These are phyloP conservation scores for Phalaenopsis hybrid DNA, from an alignment of 116 monocot species.

Conservation along the genomic window DNA sequence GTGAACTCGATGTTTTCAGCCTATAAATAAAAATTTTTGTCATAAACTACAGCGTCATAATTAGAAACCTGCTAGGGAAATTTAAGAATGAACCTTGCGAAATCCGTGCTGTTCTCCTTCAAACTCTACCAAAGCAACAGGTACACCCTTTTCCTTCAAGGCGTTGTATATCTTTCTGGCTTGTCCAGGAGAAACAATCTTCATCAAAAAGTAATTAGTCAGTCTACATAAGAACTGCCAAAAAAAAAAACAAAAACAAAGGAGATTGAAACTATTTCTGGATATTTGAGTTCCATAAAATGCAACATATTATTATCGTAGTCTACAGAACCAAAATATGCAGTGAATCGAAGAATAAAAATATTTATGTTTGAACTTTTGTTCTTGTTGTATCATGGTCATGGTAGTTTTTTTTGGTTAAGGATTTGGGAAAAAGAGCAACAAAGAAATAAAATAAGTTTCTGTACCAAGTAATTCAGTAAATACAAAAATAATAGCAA, in stretches of 20 bases:
- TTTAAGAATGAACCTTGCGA: constrained; percentile 49
- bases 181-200: constrained; percentile 92
- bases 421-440: too few relatives aligned
- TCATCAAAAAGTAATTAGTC: constrained; percentile 3
- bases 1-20: constrained; percentile 85
- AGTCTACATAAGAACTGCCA: neutral
- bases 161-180: constrained; percentile 70
- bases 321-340: too few relatives aligned
- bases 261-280: neutral
- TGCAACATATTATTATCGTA: too few relatives aligned
- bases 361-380: too few relatives aligned
- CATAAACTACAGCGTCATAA: neutral
- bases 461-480: too few relatives aligned
- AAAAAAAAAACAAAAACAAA: neutral
- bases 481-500: too few relatives aligned
- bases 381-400: too few relatives aligned
- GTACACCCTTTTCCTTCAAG: constrained; percentile 72
- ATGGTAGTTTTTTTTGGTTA: too few relatives aligned
- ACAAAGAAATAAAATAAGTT: too few relatives aligned
- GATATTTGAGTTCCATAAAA: too few relatives aligned
- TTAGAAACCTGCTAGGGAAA: neutral
- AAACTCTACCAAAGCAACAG: constrained; percentile 84
- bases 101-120: constrained; percentile 98
- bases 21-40: constrained; percentile 23
- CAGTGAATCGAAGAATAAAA: too few relatives aligned